Evolutionary conservation across 306 rosid species (phyloP), one percentile per base, ranked within the genome.

Genomic region (Herpetospermum pedunculosum): DNA sequence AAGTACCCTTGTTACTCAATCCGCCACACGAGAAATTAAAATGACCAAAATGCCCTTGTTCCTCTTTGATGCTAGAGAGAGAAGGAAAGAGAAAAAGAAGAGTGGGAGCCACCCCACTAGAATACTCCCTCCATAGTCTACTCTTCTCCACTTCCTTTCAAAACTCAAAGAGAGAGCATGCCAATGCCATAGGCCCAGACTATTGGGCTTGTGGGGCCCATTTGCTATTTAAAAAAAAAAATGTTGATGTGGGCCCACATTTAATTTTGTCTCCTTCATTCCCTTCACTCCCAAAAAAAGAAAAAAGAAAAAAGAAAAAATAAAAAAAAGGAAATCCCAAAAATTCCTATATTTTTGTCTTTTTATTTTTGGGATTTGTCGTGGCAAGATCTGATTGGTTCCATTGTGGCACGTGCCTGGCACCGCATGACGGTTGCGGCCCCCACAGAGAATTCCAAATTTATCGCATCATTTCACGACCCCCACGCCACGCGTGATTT

Each of bases 401-500:
- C 0, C 0, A 43, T 34, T 0, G 0, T 49, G 47, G 32, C 76
- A 72, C 76, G 76, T 72, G 76, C 63, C 64, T 19, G 64, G n/a
- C 76, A 49, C 32, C 34, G 55, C 72, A 49, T 76, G 62, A 85
- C 74, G 35, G 18, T 32, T 54, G 2, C 15, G 28, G 72, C 18
- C 65, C 72, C 41, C 43, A 72, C 47, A 18, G 9, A 58, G 30
- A 63, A 63, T n/a, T 34, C 70, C 46, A 8, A 64, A 32, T 64
- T 38, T 12, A 10, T 64, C 49, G 46, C 30, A 64, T 64, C 48
- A 64, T 64, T 37, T n/a, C 29, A 28, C 4, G 16, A 1, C 48
- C 77, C 80, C 80, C 85, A 68, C 80, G 57, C 43, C 76, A 75
- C 73, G 87, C 85, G 83, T 76, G 81, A 79, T 79, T 70, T 70